Evolutionary conservation across 2,329 filamentous ascomycete species (phyloP).

Genomic region (Trichoderma atroviride): DNA sequence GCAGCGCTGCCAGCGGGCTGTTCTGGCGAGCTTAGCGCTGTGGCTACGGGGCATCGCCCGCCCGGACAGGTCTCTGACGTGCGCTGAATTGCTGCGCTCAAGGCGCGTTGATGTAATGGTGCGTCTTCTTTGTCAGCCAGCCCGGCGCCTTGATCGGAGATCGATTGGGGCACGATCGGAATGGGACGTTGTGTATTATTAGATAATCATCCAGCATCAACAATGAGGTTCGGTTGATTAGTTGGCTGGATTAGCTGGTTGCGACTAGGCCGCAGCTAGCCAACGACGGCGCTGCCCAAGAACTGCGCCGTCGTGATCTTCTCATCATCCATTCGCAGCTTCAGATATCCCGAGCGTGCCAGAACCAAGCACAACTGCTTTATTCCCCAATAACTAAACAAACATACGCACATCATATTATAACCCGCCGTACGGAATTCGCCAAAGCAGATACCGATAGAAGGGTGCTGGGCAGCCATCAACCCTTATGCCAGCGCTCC

Average conservation of each 20-base stretch:
- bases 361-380: neutral
- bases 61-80: neutral
- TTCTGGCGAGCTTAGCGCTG: neutral
- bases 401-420: neutral
- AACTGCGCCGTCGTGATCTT: neutral
- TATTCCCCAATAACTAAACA: neutral
- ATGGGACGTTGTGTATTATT: neutral
- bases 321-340: neutral
- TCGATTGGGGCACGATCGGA: neutral
- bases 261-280: neutral
- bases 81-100: neutral
- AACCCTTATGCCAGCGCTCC: conserved; percentile 26
- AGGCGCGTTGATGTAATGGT: conserved; percentile 12
- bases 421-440: too few species aligned
- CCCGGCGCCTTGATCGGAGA: conserved; percentile 2
- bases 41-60: neutral
- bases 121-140: conserved; percentile 22
- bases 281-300: neutral
- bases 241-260: neutral
- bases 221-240: neutral
- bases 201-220: conserved; percentile 11
- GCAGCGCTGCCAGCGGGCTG: neutral
- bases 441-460: neutral
- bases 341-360: neutral
- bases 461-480: neutral